A percentile compares a stretch with the other conserved stretches of the same genome.
These are phyloP conservation scores for Dacryopinax spathularia DNA, from an alignment of 768 basidiomycete genomes.

Conservation along the genomic window DNA sequence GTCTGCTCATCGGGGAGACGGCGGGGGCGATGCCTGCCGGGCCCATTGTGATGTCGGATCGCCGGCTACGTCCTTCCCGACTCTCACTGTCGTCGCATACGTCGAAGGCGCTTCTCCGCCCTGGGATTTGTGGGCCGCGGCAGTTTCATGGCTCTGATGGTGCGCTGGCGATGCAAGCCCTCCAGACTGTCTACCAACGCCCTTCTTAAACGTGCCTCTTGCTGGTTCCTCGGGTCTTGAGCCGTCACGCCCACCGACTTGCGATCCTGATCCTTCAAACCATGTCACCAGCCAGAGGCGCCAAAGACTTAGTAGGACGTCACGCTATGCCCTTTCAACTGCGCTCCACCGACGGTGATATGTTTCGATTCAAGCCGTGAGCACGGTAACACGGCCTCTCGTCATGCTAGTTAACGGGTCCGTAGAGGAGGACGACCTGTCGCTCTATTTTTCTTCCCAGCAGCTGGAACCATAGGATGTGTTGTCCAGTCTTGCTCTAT, in stretches of 20 bases:
- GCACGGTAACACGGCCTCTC: background rate
- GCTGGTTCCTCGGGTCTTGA: no score
- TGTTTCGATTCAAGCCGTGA: background rate
- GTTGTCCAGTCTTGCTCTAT: background rate
- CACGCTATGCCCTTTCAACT: background rate
- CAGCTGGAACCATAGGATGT: background rate
- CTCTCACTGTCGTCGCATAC: background rate
- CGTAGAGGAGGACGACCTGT: background rate
- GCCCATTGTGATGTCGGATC: no score
- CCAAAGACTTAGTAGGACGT: background rate
- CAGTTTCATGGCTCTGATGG: background rate
- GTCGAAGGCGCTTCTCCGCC: no score
- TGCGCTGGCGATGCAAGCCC: background rate
- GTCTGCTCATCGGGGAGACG: no score
- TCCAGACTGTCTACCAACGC: background rate
- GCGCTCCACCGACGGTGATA: background rate
- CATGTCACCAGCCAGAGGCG: background rate
- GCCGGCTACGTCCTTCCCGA: background rate
- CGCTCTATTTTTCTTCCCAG: background rate
- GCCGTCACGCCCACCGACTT: no score
- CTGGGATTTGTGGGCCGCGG: background rate
- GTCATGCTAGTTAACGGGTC: background rate
- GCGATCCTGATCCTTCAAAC: background rate
- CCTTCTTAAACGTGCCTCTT: no score
- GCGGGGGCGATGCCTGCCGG: no score